Conservation (phyloP, 441 rosid species). For the Croton setiger region DNA sequence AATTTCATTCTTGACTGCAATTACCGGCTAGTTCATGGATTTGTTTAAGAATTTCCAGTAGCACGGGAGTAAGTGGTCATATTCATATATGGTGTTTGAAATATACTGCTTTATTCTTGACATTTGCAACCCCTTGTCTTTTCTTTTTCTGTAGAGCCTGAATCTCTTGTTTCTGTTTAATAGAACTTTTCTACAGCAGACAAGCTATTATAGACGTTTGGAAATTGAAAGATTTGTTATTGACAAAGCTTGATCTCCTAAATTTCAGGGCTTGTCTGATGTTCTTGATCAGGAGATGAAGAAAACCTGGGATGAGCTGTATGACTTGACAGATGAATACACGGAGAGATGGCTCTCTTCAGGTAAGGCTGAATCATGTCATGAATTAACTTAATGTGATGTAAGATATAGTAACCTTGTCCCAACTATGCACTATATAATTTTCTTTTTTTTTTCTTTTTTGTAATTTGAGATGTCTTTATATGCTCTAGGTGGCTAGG, state of each 20-base stretch:
- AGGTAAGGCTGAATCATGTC: slow-evolving; percentile 36
- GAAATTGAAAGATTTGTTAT: slow-evolving; percentile 2
- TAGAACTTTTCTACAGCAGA: background rate
- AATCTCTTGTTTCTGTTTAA: slow-evolving; percentile 9
- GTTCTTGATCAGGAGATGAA: slow-evolving; percentile 44
- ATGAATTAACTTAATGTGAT: slow-evolving; percentile 7
- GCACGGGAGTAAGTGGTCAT: background rate
- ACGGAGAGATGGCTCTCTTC: slow-evolving; percentile 89
- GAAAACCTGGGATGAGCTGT: slow-evolving; percentile 56
- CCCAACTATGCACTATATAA: too few species aligned
- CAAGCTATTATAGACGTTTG: background rate
- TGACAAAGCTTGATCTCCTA: slow-evolving; percentile 1
- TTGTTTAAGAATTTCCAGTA: slow-evolving; percentile 2
- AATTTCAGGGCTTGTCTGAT: slow-evolving; percentile 61
- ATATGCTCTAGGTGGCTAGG: too few species aligned
- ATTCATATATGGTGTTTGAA: background rate
- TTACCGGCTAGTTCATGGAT: background rate
- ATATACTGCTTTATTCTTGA: slow-evolving; percentile 1
- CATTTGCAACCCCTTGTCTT: background rate
- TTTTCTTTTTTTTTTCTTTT: too few species aligned
- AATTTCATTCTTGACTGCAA: too few species aligned
- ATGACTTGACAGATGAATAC: slow-evolving; percentile 65
- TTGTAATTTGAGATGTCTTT: too few species aligned
- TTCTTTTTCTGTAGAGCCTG: background rate
- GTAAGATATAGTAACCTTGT: background rate